Conservation (phyloP, 1,139 yeast genomes). For the Yamadazyma atlantica region DNA sequence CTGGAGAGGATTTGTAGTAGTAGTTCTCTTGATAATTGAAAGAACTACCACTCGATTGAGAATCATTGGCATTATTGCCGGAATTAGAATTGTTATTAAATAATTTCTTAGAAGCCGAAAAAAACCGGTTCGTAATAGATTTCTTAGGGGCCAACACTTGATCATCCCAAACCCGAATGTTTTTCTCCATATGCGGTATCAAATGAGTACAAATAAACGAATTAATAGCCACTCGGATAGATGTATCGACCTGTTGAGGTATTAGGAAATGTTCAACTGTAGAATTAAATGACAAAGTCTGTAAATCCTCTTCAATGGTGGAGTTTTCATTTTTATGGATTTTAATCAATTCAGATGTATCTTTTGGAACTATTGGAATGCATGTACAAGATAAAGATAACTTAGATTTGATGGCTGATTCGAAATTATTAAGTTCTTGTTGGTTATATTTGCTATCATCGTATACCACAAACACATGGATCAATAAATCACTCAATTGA, state of each 20-base stretch:
- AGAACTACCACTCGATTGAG: constrained; percentile 9
- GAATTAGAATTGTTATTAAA: constrained; percentile 28
- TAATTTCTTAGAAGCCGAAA: constrained; percentile 64
- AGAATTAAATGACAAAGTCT: constrained; percentile 23
- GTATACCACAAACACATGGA: constrained; percentile 45
- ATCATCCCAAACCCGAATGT: constrained; percentile 78
- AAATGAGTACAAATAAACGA: constrained; percentile 59
- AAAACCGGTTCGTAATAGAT: constrained; percentile 71
- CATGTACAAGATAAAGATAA: constrained; percentile 30
- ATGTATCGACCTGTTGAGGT: constrained; percentile 37
- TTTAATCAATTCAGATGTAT: constrained; percentile 7
- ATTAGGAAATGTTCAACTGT: constrained; percentile 19
- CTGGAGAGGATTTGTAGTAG: constrained; percentile 64
- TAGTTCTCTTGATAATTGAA: constrained; percentile 49
- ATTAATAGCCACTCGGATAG: constrained; percentile 44
- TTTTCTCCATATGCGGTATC: constrained; percentile 76
- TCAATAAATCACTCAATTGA: constrained; percentile 55
- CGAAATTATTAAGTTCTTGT: constrained; percentile 34
- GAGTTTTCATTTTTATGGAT: constrained; percentile 30
- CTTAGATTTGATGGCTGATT: constrained; percentile 23
- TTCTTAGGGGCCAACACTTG: constrained; percentile 66
- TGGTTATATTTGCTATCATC: constrained; percentile 22
- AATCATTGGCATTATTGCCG: constrained; percentile 2
- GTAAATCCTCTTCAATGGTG: constrained; percentile 55
- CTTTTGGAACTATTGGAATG: constrained; percentile 23